Percentiles rank a stretch among this genome's conserved stretches.
Conservation (phyloP, 805 yeast species). For the Suhomyces kilbournensis region DNA sequence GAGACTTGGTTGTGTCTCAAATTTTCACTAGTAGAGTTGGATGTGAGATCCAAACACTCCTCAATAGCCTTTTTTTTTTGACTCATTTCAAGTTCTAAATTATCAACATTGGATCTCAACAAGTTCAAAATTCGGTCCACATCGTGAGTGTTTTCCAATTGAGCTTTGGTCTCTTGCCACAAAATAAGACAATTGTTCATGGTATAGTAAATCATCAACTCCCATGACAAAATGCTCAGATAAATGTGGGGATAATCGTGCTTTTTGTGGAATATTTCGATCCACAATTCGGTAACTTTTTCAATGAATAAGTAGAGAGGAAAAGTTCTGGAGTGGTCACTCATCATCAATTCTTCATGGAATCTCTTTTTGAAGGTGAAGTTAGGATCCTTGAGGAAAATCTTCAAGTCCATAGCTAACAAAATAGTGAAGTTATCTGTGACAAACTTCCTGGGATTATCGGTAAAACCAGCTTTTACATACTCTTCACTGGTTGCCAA, state of each 20-base stretch:
- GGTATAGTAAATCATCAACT: constrained; percentile 51
- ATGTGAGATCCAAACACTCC: constrained; percentile 44
- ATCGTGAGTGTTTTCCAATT: constrained; percentile 42
- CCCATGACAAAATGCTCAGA: constrained; percentile 47
- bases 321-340: constrained; percentile 47
- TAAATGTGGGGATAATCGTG: constrained; percentile 37
- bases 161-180: constrained; percentile 65
- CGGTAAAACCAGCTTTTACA: constrained; percentile 46
- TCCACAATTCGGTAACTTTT: constrained; percentile 36
- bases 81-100: constrained; percentile 26
- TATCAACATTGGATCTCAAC: constrained; percentile 30
- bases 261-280: constrained; percentile 28
- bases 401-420: constrained; percentile 51
- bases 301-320: constrained; percentile 45
- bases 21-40: constrained; percentile 40
- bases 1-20: constrained; percentile 55
- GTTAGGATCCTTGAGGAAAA: constrained; percentile 55
- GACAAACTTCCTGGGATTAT: constrained; percentile 42
- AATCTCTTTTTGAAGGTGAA: constrained; percentile 59
- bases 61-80: constrained; percentile 31
- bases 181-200: constrained; percentile 56
- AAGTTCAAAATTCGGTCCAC: constrained; percentile 48
- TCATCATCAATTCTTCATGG: constrained; percentile 64
- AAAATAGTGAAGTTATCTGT: constrained; percentile 46
- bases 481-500: constrained; percentile 44